Evolutionary conservation across 2,329 filamentous ascomycete species (phyloP).

Genomic region (Polytolypa hystricis): DNA sequence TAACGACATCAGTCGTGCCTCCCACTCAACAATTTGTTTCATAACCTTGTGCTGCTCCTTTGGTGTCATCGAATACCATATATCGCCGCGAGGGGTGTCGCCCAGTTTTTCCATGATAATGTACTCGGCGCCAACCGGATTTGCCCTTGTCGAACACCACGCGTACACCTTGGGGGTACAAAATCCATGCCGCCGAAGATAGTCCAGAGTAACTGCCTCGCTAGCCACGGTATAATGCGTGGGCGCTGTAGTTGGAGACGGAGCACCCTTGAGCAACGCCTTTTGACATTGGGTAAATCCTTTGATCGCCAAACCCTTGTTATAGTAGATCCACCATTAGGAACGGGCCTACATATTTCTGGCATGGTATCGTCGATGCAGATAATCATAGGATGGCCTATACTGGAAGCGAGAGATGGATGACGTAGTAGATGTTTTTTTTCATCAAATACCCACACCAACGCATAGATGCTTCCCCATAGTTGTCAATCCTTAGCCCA

Average conservation of each 20-base stretch:
- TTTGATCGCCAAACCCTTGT: no score
- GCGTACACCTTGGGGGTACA: conserved; percentile 20
- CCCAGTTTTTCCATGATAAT: conserved; percentile 25
- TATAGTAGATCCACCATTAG: no score
- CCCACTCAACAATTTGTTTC: conserved; percentile 7
- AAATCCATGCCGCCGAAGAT: conserved; percentile 14
- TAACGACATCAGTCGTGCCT: conserved; percentile 13
- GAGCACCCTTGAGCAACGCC: neutral
- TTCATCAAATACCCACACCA: no score
- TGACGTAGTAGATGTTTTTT: no score
- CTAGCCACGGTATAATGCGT: conserved; percentile 11
- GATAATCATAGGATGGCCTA: no score
- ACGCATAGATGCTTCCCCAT: no score
- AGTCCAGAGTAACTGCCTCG: conserved; percentile 15
- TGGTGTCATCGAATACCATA: conserved; percentile 17
- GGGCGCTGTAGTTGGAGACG: conserved; percentile 13
- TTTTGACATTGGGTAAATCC: no score
- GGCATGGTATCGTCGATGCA: no score
- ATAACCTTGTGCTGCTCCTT: conserved; percentile 14
- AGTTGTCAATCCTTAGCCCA: no score
- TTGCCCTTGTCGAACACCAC: conserved; percentile 18
- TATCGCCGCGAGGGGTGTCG: conserved; percentile 18
- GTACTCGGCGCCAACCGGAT: conserved; percentile 24
- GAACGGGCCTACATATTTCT: no score
- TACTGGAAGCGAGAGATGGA: no score